These are phyloP conservation scores for Peronospora destructor DNA, from an alignment of 352 stramenopile genomes.

Conservation along the genomic window DNA sequence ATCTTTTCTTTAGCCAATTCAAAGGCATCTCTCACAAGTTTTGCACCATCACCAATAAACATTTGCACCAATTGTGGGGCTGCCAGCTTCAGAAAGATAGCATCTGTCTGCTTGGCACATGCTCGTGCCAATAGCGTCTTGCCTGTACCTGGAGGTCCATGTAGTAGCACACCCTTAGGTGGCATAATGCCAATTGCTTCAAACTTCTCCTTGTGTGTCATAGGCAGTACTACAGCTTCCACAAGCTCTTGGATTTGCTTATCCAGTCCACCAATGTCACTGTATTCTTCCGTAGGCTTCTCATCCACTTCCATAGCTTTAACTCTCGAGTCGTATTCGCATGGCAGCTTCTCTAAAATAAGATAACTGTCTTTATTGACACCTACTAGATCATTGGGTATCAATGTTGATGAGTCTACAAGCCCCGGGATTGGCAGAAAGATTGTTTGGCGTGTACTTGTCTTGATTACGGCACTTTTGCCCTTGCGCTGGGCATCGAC, in stretches of 20 bases:
- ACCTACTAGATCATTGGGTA: constrained; percentile 95
- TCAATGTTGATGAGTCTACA: constrained; percentile 91
- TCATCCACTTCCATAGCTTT: constrained; percentile 98
- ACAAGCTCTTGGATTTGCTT: constrained; percentile 99
- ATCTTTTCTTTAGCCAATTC: constrained; percentile 92
- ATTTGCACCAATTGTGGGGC: constrained; percentile 98
- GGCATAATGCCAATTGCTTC: constrained; percentile 93
- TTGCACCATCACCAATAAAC: constrained; percentile 99
- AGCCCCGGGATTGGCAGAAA: constrained; percentile 98
- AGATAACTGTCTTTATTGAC: constrained; percentile 99
- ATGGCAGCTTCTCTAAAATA: constrained; percentile 97
- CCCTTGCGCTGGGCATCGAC: constrained; percentile 87
- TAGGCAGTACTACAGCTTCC: constrained; percentile 96
- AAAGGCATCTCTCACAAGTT: constrained; percentile 97
- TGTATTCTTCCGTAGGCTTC: constrained; percentile 92
- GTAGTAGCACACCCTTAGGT: constrained; percentile 95
- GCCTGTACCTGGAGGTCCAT: constrained; percentile 95
- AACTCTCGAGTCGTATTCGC: constrained; percentile 97
- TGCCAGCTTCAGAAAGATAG: constrained; percentile 97
- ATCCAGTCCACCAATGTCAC: constrained; percentile 93
- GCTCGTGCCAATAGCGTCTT: constrained; percentile 98
- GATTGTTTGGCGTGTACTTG: constrained; percentile 96
- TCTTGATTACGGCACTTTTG: constrained; percentile 97
- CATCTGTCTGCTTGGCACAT: constrained; percentile 97
- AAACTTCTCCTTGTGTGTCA: constrained; percentile 98